Percentiles rank a stretch among this genome's conserved stretches.
Conservation (phyloP, 305 asterid species). For the Fraxinus velutina region DNA sequence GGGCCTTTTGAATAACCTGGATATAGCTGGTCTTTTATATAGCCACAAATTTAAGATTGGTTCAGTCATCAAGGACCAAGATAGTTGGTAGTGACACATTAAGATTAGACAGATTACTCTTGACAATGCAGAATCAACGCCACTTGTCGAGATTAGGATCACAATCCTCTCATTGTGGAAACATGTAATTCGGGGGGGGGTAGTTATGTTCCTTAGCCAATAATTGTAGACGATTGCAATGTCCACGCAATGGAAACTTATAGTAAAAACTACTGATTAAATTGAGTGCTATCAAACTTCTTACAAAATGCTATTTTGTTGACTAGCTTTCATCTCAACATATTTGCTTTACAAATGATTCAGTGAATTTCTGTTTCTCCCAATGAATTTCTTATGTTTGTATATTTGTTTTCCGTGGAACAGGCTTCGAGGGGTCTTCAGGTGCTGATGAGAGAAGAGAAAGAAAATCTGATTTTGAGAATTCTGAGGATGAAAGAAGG, state of each 20-base stretch:
- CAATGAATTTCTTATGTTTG: background rate
- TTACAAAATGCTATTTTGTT: background rate
- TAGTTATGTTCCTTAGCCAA: background rate
- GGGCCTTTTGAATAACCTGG: slow-evolving; percentile 15
- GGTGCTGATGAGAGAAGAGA: slow-evolving; percentile 83
- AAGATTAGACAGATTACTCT: slow-evolving; percentile 3
- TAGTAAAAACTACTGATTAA: background rate
- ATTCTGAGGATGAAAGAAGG: slow-evolving; percentile 93
- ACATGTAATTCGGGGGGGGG: no score
- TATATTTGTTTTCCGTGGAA: slow-evolving; percentile 17
- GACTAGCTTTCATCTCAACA: background rate
- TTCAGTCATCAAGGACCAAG: background rate
- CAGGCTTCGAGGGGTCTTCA: slow-evolving; percentile 95
- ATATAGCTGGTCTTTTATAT: background rate
- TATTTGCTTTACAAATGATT: background rate
- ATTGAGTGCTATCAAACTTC: background rate
- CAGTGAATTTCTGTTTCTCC: background rate
- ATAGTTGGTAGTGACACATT: background rate
- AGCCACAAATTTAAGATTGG: background rate
- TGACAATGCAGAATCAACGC: background rate
- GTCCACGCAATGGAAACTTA: background rate
- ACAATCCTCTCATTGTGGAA: background rate
- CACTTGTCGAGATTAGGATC: background rate
- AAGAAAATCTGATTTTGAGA: slow-evolving; percentile 89
- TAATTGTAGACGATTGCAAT: background rate